These are phyloP conservation scores for Microthyrium microscopicum DNA, from an alignment of 2,329 filamentous ascomycete genomes.

Conservation along the genomic window DNA sequence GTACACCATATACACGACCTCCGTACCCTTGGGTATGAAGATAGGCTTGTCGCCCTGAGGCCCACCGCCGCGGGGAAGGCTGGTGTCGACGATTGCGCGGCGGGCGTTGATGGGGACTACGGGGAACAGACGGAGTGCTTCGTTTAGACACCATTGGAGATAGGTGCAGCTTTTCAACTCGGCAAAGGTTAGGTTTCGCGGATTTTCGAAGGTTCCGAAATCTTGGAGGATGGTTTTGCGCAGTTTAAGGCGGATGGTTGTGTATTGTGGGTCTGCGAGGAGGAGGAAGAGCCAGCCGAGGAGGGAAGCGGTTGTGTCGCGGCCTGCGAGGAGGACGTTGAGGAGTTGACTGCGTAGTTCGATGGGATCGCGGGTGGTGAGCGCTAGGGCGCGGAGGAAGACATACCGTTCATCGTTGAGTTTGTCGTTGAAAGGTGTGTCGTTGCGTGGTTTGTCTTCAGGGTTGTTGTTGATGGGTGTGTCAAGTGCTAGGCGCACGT, in stretches of 20 bases:
- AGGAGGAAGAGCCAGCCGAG: constrained; percentile 28
- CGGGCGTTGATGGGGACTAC: constrained; percentile 6
- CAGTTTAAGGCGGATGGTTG: constrained; percentile 1
- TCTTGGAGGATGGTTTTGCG: constrained; percentile 2
- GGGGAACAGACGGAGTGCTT: constrained; percentile 7
- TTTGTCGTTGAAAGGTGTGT: constrained; percentile 8
- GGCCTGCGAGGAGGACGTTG: constrained; percentile 32
- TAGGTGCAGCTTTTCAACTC: constrained; percentile 3
- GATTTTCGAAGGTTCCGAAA: constrained; percentile 4
- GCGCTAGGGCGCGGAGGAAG: constrained; percentile 32
- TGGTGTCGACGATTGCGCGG: constrained; percentile 2
- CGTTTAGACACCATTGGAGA: constrained; percentile 7
- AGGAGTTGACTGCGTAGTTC: constrained; percentile 32
- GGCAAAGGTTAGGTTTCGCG: background rate
- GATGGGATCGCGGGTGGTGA: constrained; percentile 29
- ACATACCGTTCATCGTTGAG: constrained; percentile 22
- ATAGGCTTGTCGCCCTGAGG: constrained; percentile 2
- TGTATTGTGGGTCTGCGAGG: constrained; percentile 1
- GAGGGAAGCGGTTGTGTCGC: constrained; percentile 36
- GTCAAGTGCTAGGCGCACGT: constrained; percentile 28
- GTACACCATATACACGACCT: constrained; percentile 50
- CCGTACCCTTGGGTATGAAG: constrained; percentile 36
- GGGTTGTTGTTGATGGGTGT: too few relatives aligned
- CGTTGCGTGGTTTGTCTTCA: constrained; percentile 17
- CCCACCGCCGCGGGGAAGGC: constrained; percentile 5